Percentiles rank a stretch among this genome's conserved stretches.
Evolutionary conservation across 257 asterid genomes (phyloP).

Genomic region (Cinchona pubescens): DNA sequence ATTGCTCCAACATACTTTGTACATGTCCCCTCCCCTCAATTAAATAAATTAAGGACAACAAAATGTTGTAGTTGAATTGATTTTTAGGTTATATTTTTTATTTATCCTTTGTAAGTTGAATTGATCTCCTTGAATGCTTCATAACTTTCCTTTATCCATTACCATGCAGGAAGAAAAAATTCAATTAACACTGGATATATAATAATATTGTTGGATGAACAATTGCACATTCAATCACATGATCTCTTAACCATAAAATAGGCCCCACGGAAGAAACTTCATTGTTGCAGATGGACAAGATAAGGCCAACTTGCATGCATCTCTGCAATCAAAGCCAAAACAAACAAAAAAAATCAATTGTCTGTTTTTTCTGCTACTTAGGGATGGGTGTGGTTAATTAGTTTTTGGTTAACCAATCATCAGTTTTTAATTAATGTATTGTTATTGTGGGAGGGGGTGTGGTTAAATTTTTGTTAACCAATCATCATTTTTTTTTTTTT

Average conservation of each 20-base stretch:
- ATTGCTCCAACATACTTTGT: background rate
- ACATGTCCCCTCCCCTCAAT: too few relatives aligned
- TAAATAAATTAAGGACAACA: too few relatives aligned
- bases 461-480: conserved; percentile 23
- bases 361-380: background rate
- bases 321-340: conserved; percentile 24
- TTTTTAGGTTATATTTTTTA: background rate
- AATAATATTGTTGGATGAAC: conserved; percentile 2
- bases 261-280: conserved; percentile 24
- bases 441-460: conserved; percentile 9
- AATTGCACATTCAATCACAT: conserved; percentile 6
- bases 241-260: conserved; percentile 18
- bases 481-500: background rate
- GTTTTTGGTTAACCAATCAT: conserved; percentile 19
- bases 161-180: conserved; percentile 17
- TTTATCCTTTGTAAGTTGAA: background rate
- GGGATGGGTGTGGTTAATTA: conserved; percentile 23
- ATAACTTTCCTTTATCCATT: background rate
- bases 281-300: conserved; percentile 33
- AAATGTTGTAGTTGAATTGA: background rate
- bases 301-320: conserved; percentile 37
- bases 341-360: background rate
- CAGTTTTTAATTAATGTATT: background rate
- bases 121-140: background rate
- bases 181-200: background rate